Base-by-base conservation (phyloP, 164 flowering plant species). In the Nymphaea thermarum region DNA sequence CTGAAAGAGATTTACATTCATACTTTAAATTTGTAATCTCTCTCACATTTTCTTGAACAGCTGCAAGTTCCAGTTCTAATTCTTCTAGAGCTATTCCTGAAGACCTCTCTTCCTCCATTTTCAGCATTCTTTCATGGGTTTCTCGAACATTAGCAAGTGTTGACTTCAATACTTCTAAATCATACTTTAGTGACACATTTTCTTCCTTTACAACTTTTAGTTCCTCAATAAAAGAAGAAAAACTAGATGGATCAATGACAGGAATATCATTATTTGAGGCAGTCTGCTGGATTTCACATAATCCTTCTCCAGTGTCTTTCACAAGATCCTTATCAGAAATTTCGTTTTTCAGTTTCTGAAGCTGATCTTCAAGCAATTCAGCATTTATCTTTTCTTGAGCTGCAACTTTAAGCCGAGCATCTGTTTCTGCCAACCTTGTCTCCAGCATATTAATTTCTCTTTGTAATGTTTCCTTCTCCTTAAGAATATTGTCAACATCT, bases 371-470 rank as follows among this genome's bases (percentile, higher is more conserved):
- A 45, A 91, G 74, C 62, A 80, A 76, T 61, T 91, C 96, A 60
- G 82, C 90, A 66, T 79, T 91, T 80, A 89, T 73, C 80, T 86
- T 91, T 61, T 90, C 95, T 78, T 91, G 85, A 65, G 96, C 79
- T 73, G 88, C 95, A 76, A 89, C 86, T 80, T 76, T 82, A 60
- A 94, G 83, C 63, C 83, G 76, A 25, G 91, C 95, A 82, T 94
- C 97, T 66, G 89, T 87, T 78, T 94, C 97, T 63, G 91, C 97
- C 79, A 94, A 75, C 77, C 75, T 89, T 84, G 75, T 80, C 78
- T 88, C 90, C 78, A 94, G 77, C 45, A 43, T n/a, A 65, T 85
- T 88, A 60, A 94, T 88, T 79, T 91, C 89, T 72, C 90, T 83
- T 76, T 87, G 96, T 79, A 94, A 80, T 60, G 80, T 77, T 71